Conservation (phyloP, 108 stramenopile genomes). For the Licmophora abbreviata region DNA sequence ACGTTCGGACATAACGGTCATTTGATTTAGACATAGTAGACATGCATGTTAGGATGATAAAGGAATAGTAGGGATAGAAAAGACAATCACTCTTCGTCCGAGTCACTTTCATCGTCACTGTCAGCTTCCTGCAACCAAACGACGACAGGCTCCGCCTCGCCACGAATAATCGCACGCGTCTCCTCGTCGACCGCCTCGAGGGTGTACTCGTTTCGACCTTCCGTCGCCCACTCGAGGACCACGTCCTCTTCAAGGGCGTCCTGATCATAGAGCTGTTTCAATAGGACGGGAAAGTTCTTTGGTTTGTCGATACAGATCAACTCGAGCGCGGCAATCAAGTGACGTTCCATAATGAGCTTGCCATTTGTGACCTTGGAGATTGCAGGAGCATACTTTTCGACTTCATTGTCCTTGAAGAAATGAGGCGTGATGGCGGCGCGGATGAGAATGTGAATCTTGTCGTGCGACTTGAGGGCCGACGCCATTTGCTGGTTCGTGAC, state of each 20-base stretch:
- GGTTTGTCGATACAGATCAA: slow-evolving; percentile 68
- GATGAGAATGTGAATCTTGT: slow-evolving; percentile 78
- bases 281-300: slow-evolving; percentile 82
- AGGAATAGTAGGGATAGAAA: too few relatives aligned
- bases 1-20: too few relatives aligned
- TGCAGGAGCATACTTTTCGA: slow-evolving; percentile 52
- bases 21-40: too few relatives aligned
- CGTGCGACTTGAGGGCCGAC: slow-evolving; percentile 85
- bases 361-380: slow-evolving; percentile 58
- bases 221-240: slow-evolving; percentile 88
- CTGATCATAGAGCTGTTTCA: slow-evolving; percentile 89
- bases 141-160: slow-evolving; percentile 78
- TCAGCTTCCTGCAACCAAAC: slow-evolving; percentile 89
- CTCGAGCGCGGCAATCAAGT: slow-evolving; percentile 77
- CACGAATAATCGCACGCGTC: slow-evolving; percentile 61
- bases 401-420: slow-evolving; percentile 80
- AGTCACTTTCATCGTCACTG: slow-evolving; percentile 52
- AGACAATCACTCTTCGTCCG: too few relatives aligned
- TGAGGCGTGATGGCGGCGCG: slow-evolving; percentile 67
- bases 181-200: slow-evolving; percentile 70
- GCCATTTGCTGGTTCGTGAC: slow-evolving; percentile 92
- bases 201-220: slow-evolving; percentile 72
- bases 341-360: slow-evolving; percentile 75
- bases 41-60: too few relatives aligned
- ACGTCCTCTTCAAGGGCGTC: slow-evolving; percentile 84